Conservation (phyloP, 225 moss, liverwort and hornwort species). For the Bryoerythrophyllum caledonicum region DNA sequence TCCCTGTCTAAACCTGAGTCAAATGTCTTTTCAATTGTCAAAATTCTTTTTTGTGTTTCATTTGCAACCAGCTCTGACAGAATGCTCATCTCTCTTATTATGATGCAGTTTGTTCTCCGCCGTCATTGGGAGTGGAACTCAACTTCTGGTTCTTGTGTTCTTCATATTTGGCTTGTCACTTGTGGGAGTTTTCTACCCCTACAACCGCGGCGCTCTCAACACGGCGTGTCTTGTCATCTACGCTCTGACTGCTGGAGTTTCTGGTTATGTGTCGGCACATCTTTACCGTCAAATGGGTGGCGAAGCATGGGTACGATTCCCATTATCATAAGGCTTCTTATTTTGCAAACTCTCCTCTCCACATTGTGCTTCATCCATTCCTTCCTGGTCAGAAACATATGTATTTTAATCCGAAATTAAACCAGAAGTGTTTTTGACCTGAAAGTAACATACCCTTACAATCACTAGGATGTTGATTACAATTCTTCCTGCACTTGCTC, state of each 20-base stretch:
- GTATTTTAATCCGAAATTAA: not conserved
- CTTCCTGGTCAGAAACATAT: conserved; percentile 6
- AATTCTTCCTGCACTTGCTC: not conserved
- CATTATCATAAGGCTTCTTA: not conserved
- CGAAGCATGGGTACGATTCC: conserved; percentile 74
- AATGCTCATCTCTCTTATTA: not conserved
- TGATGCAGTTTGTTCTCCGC: conserved; percentile 83
- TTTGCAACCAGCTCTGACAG: conserved; percentile 20
- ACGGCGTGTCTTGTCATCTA: conserved; percentile 98
- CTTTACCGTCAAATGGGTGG: conserved; percentile 96
- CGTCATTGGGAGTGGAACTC: conserved; percentile 95
- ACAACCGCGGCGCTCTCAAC: conserved; percentile 96
- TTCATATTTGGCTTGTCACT: conserved; percentile 90
- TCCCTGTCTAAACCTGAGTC: not conserved
- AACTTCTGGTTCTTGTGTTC: conserved; percentile 89
- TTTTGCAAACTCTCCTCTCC: not conserved
- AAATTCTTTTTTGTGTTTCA: not conserved
- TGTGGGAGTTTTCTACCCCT: conserved; percentile 94
- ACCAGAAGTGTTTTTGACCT: not conserved
- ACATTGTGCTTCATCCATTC: not conserved
- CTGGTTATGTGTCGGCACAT: conserved; percentile 94
- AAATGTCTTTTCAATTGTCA: not conserved
- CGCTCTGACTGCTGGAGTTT: conserved; percentile 95
- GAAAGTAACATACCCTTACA: not conserved
- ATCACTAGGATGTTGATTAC: conserved; percentile 1